phyloP scores from a whole-genome alignment of 352 stramenopile species.

The Globisporangium abappressorium region DNA sequence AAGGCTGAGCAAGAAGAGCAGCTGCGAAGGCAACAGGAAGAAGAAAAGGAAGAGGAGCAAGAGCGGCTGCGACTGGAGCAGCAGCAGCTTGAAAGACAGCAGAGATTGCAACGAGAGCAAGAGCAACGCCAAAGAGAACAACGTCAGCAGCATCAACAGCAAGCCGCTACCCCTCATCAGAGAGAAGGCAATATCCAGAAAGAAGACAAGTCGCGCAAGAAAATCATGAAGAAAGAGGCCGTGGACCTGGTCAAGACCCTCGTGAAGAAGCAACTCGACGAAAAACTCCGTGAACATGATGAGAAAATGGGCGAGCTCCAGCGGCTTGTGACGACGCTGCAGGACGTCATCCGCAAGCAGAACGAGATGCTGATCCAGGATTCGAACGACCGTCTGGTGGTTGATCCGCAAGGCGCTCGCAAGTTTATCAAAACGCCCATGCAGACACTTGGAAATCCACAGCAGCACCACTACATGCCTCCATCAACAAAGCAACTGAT shows the following conservation, averaged over 20 bases:
- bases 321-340: constrained; percentile 34
- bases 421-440: neutral
- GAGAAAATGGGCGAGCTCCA: constrained; percentile 42
- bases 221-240: constrained; percentile 51
- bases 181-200: constrained; percentile 2
- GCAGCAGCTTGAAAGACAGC: constrained; percentile 9
- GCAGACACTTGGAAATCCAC: neutral
- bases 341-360: constrained; percentile 43
- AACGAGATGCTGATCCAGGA: constrained; percentile 30
- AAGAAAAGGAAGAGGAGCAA: neutral
- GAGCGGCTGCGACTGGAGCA: constrained; percentile 11
- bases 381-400: constrained; percentile 24
- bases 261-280: constrained; percentile 37
- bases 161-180: neutral
- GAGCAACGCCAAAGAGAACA: constrained; percentile 7
- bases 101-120: constrained; percentile 10
- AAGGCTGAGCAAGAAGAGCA: constrained; percentile 15
- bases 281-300: constrained; percentile 36
- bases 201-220: constrained; percentile 21
- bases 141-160: constrained; percentile 1
- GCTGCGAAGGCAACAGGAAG: constrained; percentile 10
- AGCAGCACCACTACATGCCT: neutral
- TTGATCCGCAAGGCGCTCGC: constrained; percentile 7
- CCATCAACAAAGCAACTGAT: neutral
- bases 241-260: constrained; percentile 36